Conservation (phyloP, 2,329 filamentous ascomycete genomes). For the Dryadomyces quercus-mongolicae region DNA sequence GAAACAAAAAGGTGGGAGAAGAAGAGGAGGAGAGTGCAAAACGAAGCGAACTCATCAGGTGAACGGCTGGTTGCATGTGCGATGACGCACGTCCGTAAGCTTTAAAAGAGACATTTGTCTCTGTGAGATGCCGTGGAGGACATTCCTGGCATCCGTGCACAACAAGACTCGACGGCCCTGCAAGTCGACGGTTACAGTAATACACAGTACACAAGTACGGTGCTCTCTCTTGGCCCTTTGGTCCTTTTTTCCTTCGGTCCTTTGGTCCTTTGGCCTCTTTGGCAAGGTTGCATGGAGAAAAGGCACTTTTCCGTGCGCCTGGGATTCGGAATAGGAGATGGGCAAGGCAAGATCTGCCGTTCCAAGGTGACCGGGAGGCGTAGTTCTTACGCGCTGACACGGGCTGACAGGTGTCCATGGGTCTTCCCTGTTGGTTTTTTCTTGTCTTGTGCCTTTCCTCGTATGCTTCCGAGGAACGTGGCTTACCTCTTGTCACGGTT, state of each 20-base stretch:
- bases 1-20: background rate
- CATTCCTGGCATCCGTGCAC: background rate
- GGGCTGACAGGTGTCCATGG: too few relatives aligned
- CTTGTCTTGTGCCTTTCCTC: too few relatives aligned
- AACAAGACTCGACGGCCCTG: background rate
- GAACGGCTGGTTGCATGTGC: background rate
- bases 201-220: background rate
- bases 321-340: background rate
- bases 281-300: too few relatives aligned
- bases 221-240: background rate
- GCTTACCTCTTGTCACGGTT: too few relatives aligned
- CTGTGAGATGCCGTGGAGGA: background rate
- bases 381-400: too few relatives aligned
- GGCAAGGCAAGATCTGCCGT: background rate
- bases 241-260: too few relatives aligned
- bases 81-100: background rate
- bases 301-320: too few relatives aligned
- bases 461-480: too few relatives aligned
- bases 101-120: background rate
- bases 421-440: too few relatives aligned
- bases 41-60: background rate
- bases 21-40: background rate
- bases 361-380: background rate
- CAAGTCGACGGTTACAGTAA: background rate
- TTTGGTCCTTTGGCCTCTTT: background rate